Evolutionary conservation across 148 eudicot genomes (phyloP).

Genomic region (Heliamphora exappendiculata): DNA sequence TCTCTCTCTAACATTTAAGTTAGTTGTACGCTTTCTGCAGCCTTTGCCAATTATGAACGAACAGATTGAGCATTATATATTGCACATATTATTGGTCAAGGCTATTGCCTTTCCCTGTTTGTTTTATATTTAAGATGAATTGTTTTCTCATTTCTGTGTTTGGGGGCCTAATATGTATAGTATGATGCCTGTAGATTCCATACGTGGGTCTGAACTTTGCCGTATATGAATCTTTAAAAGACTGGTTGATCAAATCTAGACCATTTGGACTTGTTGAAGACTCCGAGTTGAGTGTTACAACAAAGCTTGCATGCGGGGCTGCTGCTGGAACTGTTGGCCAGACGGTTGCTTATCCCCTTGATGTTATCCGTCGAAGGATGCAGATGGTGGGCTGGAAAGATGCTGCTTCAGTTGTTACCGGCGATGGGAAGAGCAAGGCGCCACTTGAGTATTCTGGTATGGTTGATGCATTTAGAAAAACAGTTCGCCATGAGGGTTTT

Average conservation of each 20-base stretch:
- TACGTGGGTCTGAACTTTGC: conserved; percentile 91
- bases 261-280: conserved; percentile 51
- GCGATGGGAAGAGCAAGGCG: conserved; percentile 53
- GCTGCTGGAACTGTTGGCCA: conserved; percentile 90
- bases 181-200: conserved; percentile 47
- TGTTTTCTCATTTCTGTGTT: background rate
- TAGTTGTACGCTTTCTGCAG: background rate
- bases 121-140: background rate
- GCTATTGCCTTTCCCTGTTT: background rate
- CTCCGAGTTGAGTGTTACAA: conserved; percentile 54
- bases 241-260: conserved; percentile 59
- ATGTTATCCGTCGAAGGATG: conserved; percentile 90
- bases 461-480: conserved; percentile 81
- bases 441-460: conserved; percentile 68
- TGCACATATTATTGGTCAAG: background rate
- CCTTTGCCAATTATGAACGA: background rate
- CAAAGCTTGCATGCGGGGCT: conserved; percentile 91
- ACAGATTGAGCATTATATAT: background rate
- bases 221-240: conserved; percentile 84
- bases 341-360: conserved; percentile 89
- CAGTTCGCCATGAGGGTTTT: conserved; percentile 77
- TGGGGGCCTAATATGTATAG: conserved; percentile 10
- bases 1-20: background rate
- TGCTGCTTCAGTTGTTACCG: conserved; percentile 69
- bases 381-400: conserved; percentile 96